Percentiles rank a stretch among this genome's conserved stretches.
Conservation (phyloP, 192 early-diverging fungal species). For the Coemansia sp. region DNA sequence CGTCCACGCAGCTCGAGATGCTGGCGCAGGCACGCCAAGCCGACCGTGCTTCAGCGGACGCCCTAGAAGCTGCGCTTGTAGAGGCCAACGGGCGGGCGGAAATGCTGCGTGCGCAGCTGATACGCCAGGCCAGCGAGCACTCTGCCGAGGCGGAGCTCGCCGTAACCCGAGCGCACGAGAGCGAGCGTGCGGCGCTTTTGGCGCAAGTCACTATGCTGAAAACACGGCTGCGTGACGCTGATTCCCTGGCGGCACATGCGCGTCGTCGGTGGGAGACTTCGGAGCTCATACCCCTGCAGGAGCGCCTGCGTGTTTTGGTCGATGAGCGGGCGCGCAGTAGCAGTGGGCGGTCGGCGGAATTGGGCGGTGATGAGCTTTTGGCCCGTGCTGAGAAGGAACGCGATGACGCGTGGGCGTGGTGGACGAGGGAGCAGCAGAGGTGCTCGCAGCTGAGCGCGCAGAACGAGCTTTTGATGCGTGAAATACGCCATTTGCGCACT, state of each 20-base stretch:
- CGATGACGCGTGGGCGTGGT: constrained; percentile 39
- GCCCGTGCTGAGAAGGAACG: constrained; percentile 22
- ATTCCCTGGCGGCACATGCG: constrained; percentile 27
- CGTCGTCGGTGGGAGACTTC: constrained; percentile 41
- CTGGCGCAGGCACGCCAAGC: constrained; percentile 25
- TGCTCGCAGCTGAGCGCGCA: constrained; percentile 40
- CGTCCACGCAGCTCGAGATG: constrained; percentile 35
- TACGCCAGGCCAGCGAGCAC: constrained; percentile 14
- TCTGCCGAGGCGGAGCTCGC: constrained; percentile 26
- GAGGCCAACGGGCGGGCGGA: constrained; percentile 29
- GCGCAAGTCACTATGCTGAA: constrained; percentile 40
- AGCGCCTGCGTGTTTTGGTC: constrained; percentile 29
- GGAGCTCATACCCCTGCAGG: constrained; percentile 44
- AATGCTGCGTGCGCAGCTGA: constrained; percentile 12
- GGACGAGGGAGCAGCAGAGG: constrained; percentile 42
- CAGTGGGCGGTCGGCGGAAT: constrained; percentile 13
- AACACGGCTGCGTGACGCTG: constrained; percentile 26
- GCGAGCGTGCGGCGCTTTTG: constrained; percentile 30
- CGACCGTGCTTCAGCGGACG: constrained; percentile 15
- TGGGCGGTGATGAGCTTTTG: constrained; percentile 8
- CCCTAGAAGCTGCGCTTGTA: constrained; percentile 29
- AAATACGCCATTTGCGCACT: constrained; percentile 21
- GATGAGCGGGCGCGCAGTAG: background rate
- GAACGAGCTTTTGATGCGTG: constrained; percentile 47
- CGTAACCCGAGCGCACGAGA: constrained; percentile 26